Conservation (phyloP, 2,329 filamentous ascomycete species). For the Aphanoascus verrucosus region DNA sequence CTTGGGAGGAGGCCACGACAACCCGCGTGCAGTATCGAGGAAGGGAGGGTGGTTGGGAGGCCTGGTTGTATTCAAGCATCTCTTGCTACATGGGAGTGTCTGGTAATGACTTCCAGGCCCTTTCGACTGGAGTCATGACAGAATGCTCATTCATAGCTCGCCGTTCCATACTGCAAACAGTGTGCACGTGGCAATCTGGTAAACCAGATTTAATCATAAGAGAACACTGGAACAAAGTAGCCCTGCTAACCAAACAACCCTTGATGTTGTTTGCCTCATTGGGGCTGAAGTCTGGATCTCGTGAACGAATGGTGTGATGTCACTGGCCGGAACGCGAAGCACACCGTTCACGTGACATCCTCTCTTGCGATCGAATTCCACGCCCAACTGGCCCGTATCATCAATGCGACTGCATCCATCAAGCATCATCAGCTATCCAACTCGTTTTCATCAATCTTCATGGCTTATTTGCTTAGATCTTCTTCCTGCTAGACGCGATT, state of each 20-base stretch:
- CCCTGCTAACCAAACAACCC: not conserved
- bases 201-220: not conserved
- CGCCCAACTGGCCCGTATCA: conserved; percentile 14
- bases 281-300: conserved; percentile 14
- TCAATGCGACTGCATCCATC: conserved; percentile 7
- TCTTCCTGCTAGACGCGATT: conserved; percentile 35
- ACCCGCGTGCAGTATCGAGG: not conserved
- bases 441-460: conserved; percentile 15
- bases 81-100: not conserved
- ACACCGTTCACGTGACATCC: conserved; percentile 29
- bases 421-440: conserved; percentile 12
- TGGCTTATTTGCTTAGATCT: conserved; percentile 19
- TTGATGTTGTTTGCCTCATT: not conserved
- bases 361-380: conserved; percentile 16
- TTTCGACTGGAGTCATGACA: not conserved
- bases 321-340: conserved; percentile 27
- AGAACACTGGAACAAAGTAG: not conserved
- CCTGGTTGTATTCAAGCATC: not conserved
- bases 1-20: too few relatives aligned
- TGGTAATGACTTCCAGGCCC: not conserved
- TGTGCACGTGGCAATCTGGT: not conserved
- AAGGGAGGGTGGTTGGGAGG: not conserved
- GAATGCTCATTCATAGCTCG: not conserved
- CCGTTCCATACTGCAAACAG: not conserved
- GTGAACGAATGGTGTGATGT: conserved; percentile 33